Conservation (phyloP, 2,329 filamentous ascomycete species). For the Knufia petricola region DNA sequence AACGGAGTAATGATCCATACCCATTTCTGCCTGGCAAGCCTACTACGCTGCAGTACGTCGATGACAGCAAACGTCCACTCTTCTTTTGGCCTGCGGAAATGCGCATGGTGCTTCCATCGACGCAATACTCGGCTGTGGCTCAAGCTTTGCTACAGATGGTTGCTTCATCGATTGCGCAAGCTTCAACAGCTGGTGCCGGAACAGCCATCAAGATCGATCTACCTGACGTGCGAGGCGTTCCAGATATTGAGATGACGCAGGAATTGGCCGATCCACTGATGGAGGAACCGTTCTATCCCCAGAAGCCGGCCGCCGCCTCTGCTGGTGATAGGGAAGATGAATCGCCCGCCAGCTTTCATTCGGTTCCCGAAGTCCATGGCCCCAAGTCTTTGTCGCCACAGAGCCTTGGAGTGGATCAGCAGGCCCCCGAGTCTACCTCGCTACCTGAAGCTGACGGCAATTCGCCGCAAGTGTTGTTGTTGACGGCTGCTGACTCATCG, state of each 20-base stretch:
- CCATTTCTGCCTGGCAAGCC: slow-evolving; percentile 34
- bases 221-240: slow-evolving; percentile 27
- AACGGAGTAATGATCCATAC: slow-evolving; percentile 46
- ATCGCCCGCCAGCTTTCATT: slow-evolving; percentile 8
- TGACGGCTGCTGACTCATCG: background rate
- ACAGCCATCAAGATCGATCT: slow-evolving; percentile 34
- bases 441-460: background rate
- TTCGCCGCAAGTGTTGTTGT: background rate
- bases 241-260: slow-evolving; percentile 11
- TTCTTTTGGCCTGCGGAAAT: slow-evolving; percentile 31
- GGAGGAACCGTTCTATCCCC: background rate
- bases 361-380: background rate
- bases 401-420: background rate
- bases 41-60: slow-evolving; percentile 23
- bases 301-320: background rate
- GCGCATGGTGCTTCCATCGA: slow-evolving; percentile 28
- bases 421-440: background rate
- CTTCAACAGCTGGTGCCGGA: slow-evolving; percentile 26
- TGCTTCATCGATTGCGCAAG: slow-evolving; percentile 31
- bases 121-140: slow-evolving; percentile 41
- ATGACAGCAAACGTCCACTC: slow-evolving; percentile 28
- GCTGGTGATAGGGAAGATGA: background rate
- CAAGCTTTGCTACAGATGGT: slow-evolving; percentile 38
- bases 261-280: background rate
- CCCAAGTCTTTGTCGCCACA: background rate